Base-by-base conservation (phyloP, 176 grass and related monocot species). In the Oryza officinalis region DNA sequence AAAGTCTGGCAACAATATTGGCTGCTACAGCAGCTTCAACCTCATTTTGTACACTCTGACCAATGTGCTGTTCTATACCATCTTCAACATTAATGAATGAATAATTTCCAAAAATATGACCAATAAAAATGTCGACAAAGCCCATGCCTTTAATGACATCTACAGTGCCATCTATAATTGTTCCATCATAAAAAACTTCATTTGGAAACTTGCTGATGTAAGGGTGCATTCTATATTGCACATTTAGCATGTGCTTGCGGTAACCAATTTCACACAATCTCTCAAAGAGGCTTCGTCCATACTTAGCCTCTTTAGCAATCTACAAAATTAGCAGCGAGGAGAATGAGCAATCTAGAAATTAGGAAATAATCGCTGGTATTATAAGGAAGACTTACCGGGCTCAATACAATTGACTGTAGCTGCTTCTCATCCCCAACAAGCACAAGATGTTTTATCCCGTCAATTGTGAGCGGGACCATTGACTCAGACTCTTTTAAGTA, bases 181-280 rank as follows among this genome's bases (percentile, higher is more conserved):
- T 17, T 4, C 13, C 25, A 11, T 27, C 14, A 35, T 94, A 94
- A 38, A 94, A 89, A 0, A 41, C 81, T n/a, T 1, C 4, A 72
- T 81, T 91, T 40, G 86, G 75, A 76, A 94, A 91, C 4, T 27
- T 25, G 45, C 74, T 87, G 22, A 94, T 94, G 2, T 0, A 83
- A 33, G 89, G 89, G 14, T 91, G 86, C 88, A 89, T 91, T 61
- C 92, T 86, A 69, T 91, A 91, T 80, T 94, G 89, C 22, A 82
- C 22, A 77, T 91, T 13, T 10, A 91, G 17, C 13, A 89, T 26
- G 14, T 87, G 71, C 72, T 89, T 91, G 2, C 1, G 49, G 12
- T 75, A 79, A 33, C 67, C 86, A 25, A 75, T 72, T 76, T 13
- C 38, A 72, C 22, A 15, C 9, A 91, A 75, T 74, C 88, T 83